Evolutionary conservation across 2,329 filamentous ascomycete species (phyloP).

Genomic region (Westerdykella aurantiaca): DNA sequence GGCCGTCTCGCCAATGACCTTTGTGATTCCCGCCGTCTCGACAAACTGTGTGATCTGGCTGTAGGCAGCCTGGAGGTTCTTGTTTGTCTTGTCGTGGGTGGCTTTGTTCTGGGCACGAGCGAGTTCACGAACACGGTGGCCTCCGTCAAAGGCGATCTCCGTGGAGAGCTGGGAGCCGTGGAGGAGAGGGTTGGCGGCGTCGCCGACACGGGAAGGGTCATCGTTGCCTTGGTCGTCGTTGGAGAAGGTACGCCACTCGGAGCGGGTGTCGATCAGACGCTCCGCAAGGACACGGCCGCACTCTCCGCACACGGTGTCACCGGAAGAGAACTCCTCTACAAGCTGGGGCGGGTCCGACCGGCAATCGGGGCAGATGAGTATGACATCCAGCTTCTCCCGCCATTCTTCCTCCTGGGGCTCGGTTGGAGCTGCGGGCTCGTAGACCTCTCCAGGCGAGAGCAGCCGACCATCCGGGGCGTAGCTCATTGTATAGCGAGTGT

Average conservation of each 20-base stretch:
- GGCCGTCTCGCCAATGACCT: conserved; percentile 77
- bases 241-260: conserved; percentile 97
- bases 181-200: conserved; percentile 81
- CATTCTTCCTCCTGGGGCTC: conserved; percentile 45
- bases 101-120: conserved; percentile 79
- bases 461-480: conserved; percentile 31
- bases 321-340: conserved; percentile 84
- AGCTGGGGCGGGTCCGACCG: conserved; percentile 87
- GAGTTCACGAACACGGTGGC: conserved; percentile 66
- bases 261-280: conserved; percentile 89
- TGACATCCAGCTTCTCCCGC: conserved; percentile 80
- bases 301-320: conserved; percentile 86
- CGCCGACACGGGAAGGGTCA: conserved; percentile 96
- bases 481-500: conserved; percentile 17
- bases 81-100: conserved; percentile 75
- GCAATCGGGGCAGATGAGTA: conserved; percentile 84
- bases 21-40: conserved; percentile 61
- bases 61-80: conserved; percentile 72
- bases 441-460: conserved; percentile 43
- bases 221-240: conserved; percentile 97
- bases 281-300: conserved; percentile 89
- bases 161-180: conserved; percentile 88
- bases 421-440: conserved; percentile 32
- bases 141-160: conserved; percentile 74
- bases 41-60: conserved; percentile 84